Base-by-base conservation (phyloP, 352 stramenopile species). In the Elongisporangium undulatum region DNA sequence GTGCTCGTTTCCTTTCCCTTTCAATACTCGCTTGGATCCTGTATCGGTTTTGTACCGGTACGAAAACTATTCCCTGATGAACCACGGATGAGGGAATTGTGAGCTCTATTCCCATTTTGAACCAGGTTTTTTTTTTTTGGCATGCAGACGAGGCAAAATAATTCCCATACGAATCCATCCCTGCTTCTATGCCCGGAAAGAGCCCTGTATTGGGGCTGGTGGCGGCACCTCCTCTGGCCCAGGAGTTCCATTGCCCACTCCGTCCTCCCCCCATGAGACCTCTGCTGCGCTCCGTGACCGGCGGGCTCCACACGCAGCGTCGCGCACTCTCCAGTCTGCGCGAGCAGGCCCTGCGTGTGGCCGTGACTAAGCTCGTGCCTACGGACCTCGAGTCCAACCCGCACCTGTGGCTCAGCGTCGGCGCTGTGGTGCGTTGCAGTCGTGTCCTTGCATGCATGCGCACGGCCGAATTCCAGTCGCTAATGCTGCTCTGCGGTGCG, bases 361-460 rank as follows among this genome's bases (percentile, higher is more conserved):
- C 87, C 65, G 67, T 77, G 24, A 71, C 64, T 55, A 86, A 88
- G 64, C 67, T 92, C 50, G 34, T 45, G 34, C 76, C 74, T 52
- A 63, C 71, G 7, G 75, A 89, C 59, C 69, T 95, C n/a, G 83
- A 92, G 72, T 76, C 72, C 23, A 95, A 92, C 67, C 72, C 80
- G 51, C 89, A 89, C 59, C 66, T 95, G 34, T 95, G 85, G 85
- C 82, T 95, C 51, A 85, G 85, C 57, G 84, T 74, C 21, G 73
- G 74, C 34, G 83, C 80, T 23, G 82, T 95, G 70, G 85, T 95
- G 62, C 57, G 81, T 79, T 24, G 26, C 10, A 34, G 19, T n/a
- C 1, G 2, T 59, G 48, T 60, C n/a, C n/a, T n/a, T n/a, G n/a
- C n/a, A 8, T 53, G 13, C 7, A 51, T 48, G n/a, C 21, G 26